These are phyloP conservation scores for Phlebiopsis flavidoalba DNA, from an alignment of 768 basidiomycete genomes.

Conservation along the genomic window DNA sequence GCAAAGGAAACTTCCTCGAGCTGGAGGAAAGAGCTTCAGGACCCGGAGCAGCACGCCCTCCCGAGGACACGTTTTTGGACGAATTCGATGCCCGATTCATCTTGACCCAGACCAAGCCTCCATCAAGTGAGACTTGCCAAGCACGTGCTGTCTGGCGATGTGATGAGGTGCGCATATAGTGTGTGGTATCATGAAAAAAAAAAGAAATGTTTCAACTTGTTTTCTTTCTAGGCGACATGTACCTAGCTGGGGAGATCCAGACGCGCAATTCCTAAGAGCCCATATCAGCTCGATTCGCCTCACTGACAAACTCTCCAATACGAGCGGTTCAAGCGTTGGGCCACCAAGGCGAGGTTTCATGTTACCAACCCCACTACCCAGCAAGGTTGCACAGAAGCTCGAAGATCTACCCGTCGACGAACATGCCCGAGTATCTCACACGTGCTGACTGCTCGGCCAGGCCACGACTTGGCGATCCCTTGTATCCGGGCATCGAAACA, in stretches of 20 bases:
- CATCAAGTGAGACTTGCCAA: conserved; percentile 28
- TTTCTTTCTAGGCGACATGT: no score
- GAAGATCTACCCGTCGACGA: conserved; percentile 16
- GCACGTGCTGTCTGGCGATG: conserved; percentile 29
- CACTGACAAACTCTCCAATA: conserved; percentile 28
- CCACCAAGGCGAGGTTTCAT: conserved; percentile 21
- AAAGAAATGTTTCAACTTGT: no score
- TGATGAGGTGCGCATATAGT: conserved; percentile 12
- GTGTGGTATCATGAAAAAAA: neutral
- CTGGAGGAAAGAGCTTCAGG: conserved; percentile 10
- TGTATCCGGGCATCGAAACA: conserved; percentile 32
- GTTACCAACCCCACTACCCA: neutral
- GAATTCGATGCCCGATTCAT: conserved; percentile 10
- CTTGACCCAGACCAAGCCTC: conserved; percentile 8
- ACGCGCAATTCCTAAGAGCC: neutral
- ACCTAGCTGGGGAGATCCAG: no score
- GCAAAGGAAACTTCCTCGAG: conserved; percentile 15
- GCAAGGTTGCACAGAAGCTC: conserved; percentile 5
- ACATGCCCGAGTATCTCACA: conserved; percentile 22
- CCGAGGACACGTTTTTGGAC: conserved; percentile 12
- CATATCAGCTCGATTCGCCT: conserved; percentile 17
- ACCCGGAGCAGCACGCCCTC: neutral
- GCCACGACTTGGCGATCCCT: conserved; percentile 27
- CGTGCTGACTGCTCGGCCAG: conserved; percentile 27
- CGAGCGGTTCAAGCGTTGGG: conserved; percentile 25